Evolutionary conservation across 192 early-diverging fungal species (phyloP).

Genomic region (Backusella circina): DNA sequence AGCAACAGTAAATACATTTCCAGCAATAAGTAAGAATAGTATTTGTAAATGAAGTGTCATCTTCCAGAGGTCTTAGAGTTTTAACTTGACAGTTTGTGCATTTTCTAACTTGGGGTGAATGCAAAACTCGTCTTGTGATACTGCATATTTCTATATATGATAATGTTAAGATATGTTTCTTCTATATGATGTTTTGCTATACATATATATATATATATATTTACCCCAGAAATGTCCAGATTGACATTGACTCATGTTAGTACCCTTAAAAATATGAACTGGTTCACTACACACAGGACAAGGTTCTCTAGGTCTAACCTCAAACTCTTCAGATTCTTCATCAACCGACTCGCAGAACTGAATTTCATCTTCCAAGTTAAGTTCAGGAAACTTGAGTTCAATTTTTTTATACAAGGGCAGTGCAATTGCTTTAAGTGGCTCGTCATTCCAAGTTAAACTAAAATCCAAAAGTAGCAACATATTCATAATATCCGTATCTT

Average conservation of each 20-base stretch:
- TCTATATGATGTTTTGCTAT: too few species aligned
- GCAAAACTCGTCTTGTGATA: conserved; percentile 10
- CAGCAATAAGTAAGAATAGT: conserved; percentile 1
- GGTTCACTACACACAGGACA: background rate
- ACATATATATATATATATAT: too few species aligned
- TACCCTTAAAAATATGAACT: background rate
- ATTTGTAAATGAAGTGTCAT: conserved; percentile 7
- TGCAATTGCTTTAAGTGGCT: background rate
- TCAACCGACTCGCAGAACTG: background rate
- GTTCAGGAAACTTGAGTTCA: background rate
- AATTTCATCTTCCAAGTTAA: background rate
- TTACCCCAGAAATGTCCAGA: conserved; percentile 20
- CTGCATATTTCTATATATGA: conserved; percentile 17
- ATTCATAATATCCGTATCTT: background rate
- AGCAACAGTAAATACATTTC: conserved; percentile 7
- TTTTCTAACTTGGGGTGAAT: conserved; percentile 1
- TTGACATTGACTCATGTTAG: background rate
- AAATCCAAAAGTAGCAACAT: background rate
- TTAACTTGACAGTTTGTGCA: conserved; percentile 7
- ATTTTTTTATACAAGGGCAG: background rate
- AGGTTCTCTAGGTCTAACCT: background rate
- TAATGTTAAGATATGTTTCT: too few species aligned
- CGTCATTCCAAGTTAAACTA: background rate
- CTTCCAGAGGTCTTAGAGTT: background rate
- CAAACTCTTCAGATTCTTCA: background rate